These are phyloP conservation scores for Wallacemonas sp. DNA, from an alignment of 208 protist species.

Conservation along the genomic window DNA sequence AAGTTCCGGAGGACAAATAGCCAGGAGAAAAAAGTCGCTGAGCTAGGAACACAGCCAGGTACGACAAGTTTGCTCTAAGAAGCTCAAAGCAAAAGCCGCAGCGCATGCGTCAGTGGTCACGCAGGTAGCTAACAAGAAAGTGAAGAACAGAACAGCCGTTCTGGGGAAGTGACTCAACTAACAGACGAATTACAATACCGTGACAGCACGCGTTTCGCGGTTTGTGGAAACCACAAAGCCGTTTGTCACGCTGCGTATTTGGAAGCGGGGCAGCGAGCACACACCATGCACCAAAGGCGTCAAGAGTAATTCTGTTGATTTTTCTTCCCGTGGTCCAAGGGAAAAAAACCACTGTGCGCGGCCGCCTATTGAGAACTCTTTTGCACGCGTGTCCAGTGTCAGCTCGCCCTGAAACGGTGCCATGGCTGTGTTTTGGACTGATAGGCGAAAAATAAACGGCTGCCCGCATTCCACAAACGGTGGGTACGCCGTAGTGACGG, in stretches of 20 bases:
- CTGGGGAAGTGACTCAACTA: too few species aligned
- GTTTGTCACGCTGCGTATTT: slow-evolving; percentile 2
- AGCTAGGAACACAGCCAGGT: too few species aligned
- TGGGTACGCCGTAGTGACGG: slow-evolving; percentile 33
- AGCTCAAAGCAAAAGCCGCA: too few species aligned
- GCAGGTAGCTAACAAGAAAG: too few species aligned
- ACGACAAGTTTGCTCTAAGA: too few species aligned
- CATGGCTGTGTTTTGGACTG: slow-evolving; percentile 28
- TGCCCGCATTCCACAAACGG: slow-evolving; percentile 22
- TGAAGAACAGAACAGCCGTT: too few species aligned
- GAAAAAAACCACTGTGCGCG: slow-evolving; percentile 31
- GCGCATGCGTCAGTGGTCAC: too few species aligned
- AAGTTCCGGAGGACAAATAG: too few species aligned
- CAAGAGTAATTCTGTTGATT: slow-evolving; percentile 26
- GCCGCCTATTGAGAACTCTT: slow-evolving; percentile 29
- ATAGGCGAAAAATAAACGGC: slow-evolving; percentile 33
- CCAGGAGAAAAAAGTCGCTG: too few species aligned
- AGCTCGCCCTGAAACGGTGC: slow-evolving; percentile 39
- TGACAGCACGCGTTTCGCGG: slow-evolving; percentile 28
- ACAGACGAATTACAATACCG: slow-evolving; percentile 33
- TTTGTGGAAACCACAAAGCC: slow-evolving; percentile 11
- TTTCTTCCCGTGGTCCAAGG: slow-evolving; percentile 17
- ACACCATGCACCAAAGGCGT: slow-evolving; percentile 25
- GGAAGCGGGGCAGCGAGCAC: slow-evolving; percentile 11
- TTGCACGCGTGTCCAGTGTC: slow-evolving; percentile 18